These are phyloP conservation scores for Polygonum aviculare DNA, from an alignment of 148 eudicot genomes.

Conservation along the genomic window DNA sequence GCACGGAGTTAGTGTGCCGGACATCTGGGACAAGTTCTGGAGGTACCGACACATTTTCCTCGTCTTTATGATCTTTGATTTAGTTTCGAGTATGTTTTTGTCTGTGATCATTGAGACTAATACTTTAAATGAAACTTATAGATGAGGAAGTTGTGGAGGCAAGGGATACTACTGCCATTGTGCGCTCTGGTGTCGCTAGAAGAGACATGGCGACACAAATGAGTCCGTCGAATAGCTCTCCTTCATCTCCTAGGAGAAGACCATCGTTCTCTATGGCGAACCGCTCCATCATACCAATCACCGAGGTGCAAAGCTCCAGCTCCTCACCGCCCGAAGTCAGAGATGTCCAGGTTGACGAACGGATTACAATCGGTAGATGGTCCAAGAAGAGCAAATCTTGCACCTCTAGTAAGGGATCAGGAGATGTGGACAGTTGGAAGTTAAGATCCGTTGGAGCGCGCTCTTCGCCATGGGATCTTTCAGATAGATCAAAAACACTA, in stretches of 20 bases:
- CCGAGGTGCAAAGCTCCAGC: slow-evolving; percentile 39
- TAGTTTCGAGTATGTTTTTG: neutral
- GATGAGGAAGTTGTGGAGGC: slow-evolving; percentile 41
- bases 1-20: slow-evolving; percentile 55
- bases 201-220: slow-evolving; percentile 98
- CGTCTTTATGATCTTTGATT: neutral
- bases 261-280: slow-evolving; percentile 46
- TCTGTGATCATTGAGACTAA: neutral
- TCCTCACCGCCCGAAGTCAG: slow-evolving; percentile 57
- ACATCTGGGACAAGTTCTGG: slow-evolving; percentile 30
- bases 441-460: slow-evolving; percentile 43
- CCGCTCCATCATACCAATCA: slow-evolving; percentile 43
- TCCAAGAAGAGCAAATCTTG: slow-evolving; percentile 50
- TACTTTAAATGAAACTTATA: slow-evolving; percentile 17
- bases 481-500: slow-evolving; percentile 46
- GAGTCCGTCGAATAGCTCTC: slow-evolving; percentile 73
- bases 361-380: slow-evolving; percentile 76
- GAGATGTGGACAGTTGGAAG: slow-evolving; percentile 57
- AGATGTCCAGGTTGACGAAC: slow-evolving; percentile 84
- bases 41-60: slow-evolving; percentile 29
- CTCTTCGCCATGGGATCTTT: slow-evolving; percentile 63
- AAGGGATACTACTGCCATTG: slow-evolving; percentile 37
- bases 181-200: slow-evolving; percentile 57
- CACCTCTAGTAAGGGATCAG: slow-evolving; percentile 36
- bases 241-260: slow-evolving; percentile 49